Evolutionary conservation across 2,329 filamentous ascomycete species (phyloP), one percentile per base, ranked within the genome.

Genomic region (Claviceps lovelessii): DNA sequence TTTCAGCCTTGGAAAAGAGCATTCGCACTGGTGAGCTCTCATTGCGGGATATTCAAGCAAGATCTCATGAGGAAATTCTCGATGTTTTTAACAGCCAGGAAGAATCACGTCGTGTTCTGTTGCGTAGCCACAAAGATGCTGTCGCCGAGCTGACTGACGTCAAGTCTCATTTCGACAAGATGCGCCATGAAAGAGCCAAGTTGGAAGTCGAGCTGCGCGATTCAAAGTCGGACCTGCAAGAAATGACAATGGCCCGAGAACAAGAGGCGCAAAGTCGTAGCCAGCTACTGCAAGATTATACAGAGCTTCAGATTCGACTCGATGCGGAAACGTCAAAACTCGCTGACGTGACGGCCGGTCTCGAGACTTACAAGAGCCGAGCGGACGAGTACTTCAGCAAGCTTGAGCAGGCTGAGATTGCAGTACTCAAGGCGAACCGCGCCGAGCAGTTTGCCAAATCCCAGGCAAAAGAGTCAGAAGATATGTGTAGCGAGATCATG

Each of bases 341-440:
- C 33, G 80, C 84, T 33, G 91, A 98, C 67, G 83, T 95, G 48
- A 83, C 82, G 8, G 86, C 89, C 3, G 95, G 86, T 67, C 78
- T 97, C 46, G 84, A 83, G 57, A 73, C 96, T 58, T 98, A 97
- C 76, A 96, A 95, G 77, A 83, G 81, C 59, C 84, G 91, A 47
- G 87, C 91, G 4, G 90, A 97, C 65, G 91, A 97, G 67, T 97
- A 98, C 70, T 98, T 96, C 71, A 87, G 83, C 74, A 96, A 95
- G 71, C 81, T 98, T 23, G 91, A 98, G 69, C 91, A 97, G 66
- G 93, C 93, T 17, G 91, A 98, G 68, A 94, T 97, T 60, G 84
- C 90, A 0, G 90, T 97, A 19, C 79, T 98, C 59, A 96, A 96
- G 68, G 91, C 91, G 17, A 85, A 80, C 57, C 82, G 91, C 29